Base-by-base conservation (phyloP, 257 asterid species). In the Buddleja alternifolia region DNA sequence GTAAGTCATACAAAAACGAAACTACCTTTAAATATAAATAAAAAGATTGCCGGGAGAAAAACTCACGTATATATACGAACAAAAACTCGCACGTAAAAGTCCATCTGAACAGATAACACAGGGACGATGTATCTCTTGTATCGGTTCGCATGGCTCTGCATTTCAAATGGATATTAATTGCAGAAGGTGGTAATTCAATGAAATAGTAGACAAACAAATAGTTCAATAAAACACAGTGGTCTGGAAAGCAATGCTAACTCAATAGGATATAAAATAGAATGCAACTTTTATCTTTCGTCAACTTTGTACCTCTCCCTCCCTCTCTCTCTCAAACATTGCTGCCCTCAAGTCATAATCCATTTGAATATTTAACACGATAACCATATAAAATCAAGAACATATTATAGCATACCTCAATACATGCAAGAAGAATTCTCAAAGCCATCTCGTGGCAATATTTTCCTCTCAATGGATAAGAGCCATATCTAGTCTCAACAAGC, bases 121-220 rank as follows among this genome's bases (percentile, higher is more conserved):
- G 99, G 99, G 75, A 88, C 95, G 71, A 90, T 90, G 81, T 87
- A 93, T 55, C 99, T 78, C 82, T 88, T 93, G 79, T 93, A 89
- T 25, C 97, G 90, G 85, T 93, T 93, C 63, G 99, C 99, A 81
- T 93, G 99, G 85, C 96, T 84, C 99, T 93, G 95, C 85, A 80
- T 66, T 50, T 14, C 2, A 63, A 56, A 37, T 37, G 67, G 48
- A 29, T n/a, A 63, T 36, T 19, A 64, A 62, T 59, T 19, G n/a
- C 10, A 63, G 63, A 39, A 36, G 37, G 47, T 19, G 8, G 60
- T 1, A 45, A 37, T 21, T 19, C 65, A 86, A 77, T 54, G 81
- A 87, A 84, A 77, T 54, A 81, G 83, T 41, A 83, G 60, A 44
- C 87, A 85, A 50, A 86, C 92, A 73, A 86, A 86, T n/a, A 70